Evolutionary conservation across 2,329 filamentous ascomycete species (phyloP).

Genomic region (Colletotrichum phormii): DNA sequence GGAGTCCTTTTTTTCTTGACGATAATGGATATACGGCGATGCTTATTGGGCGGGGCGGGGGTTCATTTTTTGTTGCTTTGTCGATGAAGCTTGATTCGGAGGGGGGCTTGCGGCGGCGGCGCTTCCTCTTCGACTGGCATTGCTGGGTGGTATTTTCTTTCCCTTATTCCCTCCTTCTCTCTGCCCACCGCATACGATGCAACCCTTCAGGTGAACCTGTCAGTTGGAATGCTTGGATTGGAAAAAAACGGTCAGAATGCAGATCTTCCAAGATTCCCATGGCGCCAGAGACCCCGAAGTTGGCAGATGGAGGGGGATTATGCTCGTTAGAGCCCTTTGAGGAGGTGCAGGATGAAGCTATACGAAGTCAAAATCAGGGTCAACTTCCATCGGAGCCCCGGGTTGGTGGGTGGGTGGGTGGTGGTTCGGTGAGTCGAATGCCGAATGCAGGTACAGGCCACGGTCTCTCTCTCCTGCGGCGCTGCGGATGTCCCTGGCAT

Average conservation of each 20-base stretch:
- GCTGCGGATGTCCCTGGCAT: background rate
- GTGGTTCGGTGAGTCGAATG: conserved; percentile 10
- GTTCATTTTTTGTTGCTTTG: background rate
- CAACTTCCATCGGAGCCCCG: background rate
- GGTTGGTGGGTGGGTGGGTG: background rate
- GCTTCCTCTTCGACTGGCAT: background rate
- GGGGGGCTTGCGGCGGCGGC: background rate
- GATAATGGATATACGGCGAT: conserved; percentile 13
- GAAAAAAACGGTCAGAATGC: conserved; percentile 18
- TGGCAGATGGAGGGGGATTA: conserved; percentile 16
- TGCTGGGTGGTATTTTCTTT: conserved; percentile 2
- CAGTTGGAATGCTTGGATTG: conserved; percentile 20
- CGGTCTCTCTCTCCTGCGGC: too few relatives aligned
- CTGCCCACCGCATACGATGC: conserved; percentile 18
- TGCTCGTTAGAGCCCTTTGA: too few relatives aligned
- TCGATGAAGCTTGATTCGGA: conserved; percentile 20
- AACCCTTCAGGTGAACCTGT: conserved; percentile 35
- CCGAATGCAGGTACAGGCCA: conserved; percentile 33
- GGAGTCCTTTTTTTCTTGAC: background rate
- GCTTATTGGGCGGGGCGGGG: conserved; percentile 30
- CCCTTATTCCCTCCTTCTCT: background rate
- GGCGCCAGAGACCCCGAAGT: conserved; percentile 21
- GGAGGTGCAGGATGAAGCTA: conserved; percentile 5
- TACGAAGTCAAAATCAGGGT: conserved; percentile 6
- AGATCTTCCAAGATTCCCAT: conserved; percentile 37